Evolutionary conservation across 805 yeast genomes (phyloP).

Genomic region (Wickerhamiella vanderwaltii): DNA sequence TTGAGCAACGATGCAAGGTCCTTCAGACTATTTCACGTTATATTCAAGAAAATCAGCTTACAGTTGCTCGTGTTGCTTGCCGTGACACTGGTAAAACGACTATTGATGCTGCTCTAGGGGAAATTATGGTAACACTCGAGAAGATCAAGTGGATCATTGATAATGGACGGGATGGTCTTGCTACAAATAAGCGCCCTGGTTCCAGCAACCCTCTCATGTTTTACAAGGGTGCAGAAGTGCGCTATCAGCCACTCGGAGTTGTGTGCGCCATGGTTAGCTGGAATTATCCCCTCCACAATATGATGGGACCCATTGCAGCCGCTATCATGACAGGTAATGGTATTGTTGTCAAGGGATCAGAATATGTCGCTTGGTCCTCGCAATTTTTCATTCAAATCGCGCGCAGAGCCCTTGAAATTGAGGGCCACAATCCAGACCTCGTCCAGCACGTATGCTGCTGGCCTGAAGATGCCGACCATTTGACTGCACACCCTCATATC

Average conservation of each 20-base stretch:
- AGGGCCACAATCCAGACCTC: constrained; percentile 66
- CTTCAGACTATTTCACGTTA: constrained; percentile 58
- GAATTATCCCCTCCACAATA: constrained; percentile 95
- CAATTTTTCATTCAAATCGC: constrained; percentile 62
- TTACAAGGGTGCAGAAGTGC: constrained; percentile 84
- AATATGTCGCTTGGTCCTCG: constrained; percentile 92
- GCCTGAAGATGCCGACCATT: constrained; percentile 78
- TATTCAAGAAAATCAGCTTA: constrained; percentile 70
- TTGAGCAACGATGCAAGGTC: constrained; percentile 56
- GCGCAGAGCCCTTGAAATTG: constrained; percentile 54
- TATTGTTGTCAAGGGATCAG: constrained; percentile 86
- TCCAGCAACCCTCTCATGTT: constrained; percentile 76
- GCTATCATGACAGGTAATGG: constrained; percentile 85
- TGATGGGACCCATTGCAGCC: constrained; percentile 86
- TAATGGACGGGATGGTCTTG: constrained; percentile 64
- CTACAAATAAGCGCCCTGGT: constrained; percentile 69
- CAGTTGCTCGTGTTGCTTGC: constrained; percentile 84
- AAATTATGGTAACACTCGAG: constrained; percentile 87
- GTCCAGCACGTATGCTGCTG: constrained; percentile 83
- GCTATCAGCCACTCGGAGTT: constrained; percentile 85
- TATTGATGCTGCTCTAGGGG: constrained; percentile 85
- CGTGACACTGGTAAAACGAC: constrained; percentile 94
- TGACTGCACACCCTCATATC: constrained; percentile 71
- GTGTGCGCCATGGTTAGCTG: constrained; percentile 88
- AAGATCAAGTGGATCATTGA: constrained; percentile 80